phyloP scores from a whole-genome alignment of 139 green algal genomes.

The Tetraselmis chui region DNA sequence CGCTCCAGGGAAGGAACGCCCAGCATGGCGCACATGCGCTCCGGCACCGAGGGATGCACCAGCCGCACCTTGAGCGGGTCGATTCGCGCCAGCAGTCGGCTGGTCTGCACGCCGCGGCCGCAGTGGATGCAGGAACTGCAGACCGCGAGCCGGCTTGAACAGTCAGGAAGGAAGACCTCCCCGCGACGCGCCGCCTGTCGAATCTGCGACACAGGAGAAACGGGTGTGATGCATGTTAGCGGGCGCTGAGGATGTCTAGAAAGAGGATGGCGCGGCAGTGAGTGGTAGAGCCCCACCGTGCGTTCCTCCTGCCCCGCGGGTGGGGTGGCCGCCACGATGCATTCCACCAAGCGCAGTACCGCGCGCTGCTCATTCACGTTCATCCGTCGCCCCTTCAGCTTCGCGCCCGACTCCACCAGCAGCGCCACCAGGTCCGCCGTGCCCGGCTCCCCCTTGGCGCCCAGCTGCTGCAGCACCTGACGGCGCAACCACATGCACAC shows the following conservation, averaged over 20 bases:
- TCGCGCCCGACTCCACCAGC: constrained; percentile 18
- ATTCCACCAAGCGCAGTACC: constrained; percentile 34
- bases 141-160: background rate
- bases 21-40: constrained; percentile 24
- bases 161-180: background rate
- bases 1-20: constrained; percentile 37
- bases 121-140: constrained; percentile 12
- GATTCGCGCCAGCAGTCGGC: constrained; percentile 10
- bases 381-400: constrained; percentile 17
- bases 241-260: no score
- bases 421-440: constrained; percentile 12
- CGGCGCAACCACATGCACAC: no score
- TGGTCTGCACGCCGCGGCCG: constrained; percentile 39
- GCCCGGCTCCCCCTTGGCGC: constrained; percentile 32
- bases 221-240: no score
- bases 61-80: constrained; percentile 7
- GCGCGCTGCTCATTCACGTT: constrained; percentile 47
- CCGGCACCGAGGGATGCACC: constrained; percentile 22
- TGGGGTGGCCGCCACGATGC: background rate
- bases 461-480: constrained; percentile 40
- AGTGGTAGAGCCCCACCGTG: no score
- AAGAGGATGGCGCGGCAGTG: no score
- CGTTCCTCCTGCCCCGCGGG: background rate
- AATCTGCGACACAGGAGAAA: no score
- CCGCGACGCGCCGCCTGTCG: background rate